Base-by-base conservation (phyloP, 148 eudicot species). In the Drosera capensis region DNA sequence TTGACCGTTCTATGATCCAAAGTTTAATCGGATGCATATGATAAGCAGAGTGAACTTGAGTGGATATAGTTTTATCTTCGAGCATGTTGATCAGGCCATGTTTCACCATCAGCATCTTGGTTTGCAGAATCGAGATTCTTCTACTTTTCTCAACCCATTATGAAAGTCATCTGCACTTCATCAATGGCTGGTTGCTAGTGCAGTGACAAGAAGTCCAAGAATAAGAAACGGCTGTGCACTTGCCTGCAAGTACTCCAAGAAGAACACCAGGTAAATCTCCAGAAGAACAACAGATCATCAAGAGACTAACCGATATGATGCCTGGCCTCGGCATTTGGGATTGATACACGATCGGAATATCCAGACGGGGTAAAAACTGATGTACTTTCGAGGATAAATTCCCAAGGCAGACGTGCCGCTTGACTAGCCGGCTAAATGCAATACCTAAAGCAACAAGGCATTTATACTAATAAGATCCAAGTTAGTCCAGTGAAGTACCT, bases 221-320 rank as follows among this genome's bases (percentile, higher is more conserved):
- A 88, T 66, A 13, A 83, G 78, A 46, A 88, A 84, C 14, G 97
- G 97, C 17, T 88, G 97, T 16, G 97, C 95, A 30, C 97, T 88
- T 18, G 93, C 97, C 97, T 88, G 87, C 24, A 64, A 48, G 2
- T 2, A 38, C 20, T 26, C n/a, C 7, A 13, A 14, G 20, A 17
- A 44, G 24, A 3, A 3, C 14, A 14, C 8, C 23, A 12, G 24
- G 25, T 18, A 23, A 7, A 35, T n/a, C n/a, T n/a, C n/a, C 18
- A 8, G 13, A 34, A n/a, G 5, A 12, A 3, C 16, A 14, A 14
- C 0, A 3, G 2, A 14, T 14, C 21, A 12, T 19, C 1, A 15
- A 45, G 20, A 19, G 14, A 6, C 7, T 5, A 24, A 22, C 18
- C 8, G 2, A 11, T 14, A 20, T 14, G 38, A 6, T 1, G 23